phyloP scores from a whole-genome alignment of 352 stramenopile genomes.

The Aphanomyces invadans region DNA sequence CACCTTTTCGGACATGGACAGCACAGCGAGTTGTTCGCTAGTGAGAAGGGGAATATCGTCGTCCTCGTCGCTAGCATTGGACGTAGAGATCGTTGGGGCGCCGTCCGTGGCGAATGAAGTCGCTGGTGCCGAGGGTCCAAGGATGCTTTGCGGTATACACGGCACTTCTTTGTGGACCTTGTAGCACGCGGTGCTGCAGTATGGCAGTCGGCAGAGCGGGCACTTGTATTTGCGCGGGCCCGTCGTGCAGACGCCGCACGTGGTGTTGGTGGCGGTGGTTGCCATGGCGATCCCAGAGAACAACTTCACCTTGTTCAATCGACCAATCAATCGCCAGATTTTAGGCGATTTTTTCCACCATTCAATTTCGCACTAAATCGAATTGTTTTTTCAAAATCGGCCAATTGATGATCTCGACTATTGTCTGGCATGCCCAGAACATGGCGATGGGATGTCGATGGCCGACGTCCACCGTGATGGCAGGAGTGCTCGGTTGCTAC shows the following conservation, averaged over 20 bases:
- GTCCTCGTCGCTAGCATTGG: constrained; percentile 27
- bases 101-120: background rate
- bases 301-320: background rate
- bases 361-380: too few species aligned
- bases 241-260: constrained; percentile 45
- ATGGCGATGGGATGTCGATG: too few species aligned
- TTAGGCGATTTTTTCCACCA: too few species aligned
- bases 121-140: background rate
- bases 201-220: constrained; percentile 51
- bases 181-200: constrained; percentile 72
- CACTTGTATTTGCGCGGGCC: constrained; percentile 79
- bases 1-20: constrained; percentile 33
- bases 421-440: too few species aligned
- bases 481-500: too few species aligned
- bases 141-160: constrained; percentile 30
- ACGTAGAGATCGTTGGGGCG: background rate
- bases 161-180: constrained; percentile 70
- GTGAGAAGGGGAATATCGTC: constrained; percentile 42
- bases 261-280: background rate
- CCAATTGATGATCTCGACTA: too few species aligned
- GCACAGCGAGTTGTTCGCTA: constrained; percentile 38
- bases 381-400: too few species aligned
- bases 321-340: background rate
- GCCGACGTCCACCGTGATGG: too few species aligned
- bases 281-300: background rate